phyloP scores from a whole-genome alignment of 2,329 filamentous ascomycete species.

The Sphaerulina vaccinii region DNA sequence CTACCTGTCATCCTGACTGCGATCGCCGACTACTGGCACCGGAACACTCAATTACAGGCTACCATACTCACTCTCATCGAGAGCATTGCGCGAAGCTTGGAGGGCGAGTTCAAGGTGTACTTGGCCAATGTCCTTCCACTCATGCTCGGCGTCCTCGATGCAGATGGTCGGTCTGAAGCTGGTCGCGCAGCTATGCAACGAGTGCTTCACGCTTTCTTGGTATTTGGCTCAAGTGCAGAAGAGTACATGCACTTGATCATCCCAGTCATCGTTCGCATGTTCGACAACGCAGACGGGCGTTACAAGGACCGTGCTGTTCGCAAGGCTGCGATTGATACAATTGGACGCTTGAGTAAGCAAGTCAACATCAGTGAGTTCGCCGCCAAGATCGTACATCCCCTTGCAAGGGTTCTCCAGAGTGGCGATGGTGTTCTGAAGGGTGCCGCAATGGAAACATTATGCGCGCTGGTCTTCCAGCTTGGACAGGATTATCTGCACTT shows the following conservation, averaged over 20 bases:
- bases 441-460: conserved; percentile 88
- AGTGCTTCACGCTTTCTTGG: conserved; percentile 89
- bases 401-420: conserved; percentile 76
- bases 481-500: conserved; percentile 95
- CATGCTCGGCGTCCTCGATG: conserved; percentile 92
- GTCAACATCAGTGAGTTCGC: conserved; percentile 98
- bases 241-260: conserved; percentile 99
- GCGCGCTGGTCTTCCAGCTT: conserved; percentile 91
- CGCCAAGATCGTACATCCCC: conserved; percentile 90
- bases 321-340: conserved; percentile 88
- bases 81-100: conserved; percentile 86
- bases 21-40: conserved; percentile 86
- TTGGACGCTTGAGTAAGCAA: conserved; percentile 89
- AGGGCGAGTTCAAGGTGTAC: conserved; percentile 98
- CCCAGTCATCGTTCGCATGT: conserved; percentile 88
- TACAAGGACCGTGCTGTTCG: conserved; percentile 62
- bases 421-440: conserved; percentile 72
- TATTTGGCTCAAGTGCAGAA: conserved; percentile 92
- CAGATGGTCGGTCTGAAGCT: conserved; percentile 75
- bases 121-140: conserved; percentile 82
- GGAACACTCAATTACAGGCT: conserved; percentile 74
- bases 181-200: conserved; percentile 45
- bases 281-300: conserved; percentile 63
- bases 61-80: conserved; percentile 93
- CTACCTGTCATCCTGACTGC: conserved; percentile 82